Base-by-base conservation (phyloP, 345 rosid species). In the Gossypium raimondii region DNA sequence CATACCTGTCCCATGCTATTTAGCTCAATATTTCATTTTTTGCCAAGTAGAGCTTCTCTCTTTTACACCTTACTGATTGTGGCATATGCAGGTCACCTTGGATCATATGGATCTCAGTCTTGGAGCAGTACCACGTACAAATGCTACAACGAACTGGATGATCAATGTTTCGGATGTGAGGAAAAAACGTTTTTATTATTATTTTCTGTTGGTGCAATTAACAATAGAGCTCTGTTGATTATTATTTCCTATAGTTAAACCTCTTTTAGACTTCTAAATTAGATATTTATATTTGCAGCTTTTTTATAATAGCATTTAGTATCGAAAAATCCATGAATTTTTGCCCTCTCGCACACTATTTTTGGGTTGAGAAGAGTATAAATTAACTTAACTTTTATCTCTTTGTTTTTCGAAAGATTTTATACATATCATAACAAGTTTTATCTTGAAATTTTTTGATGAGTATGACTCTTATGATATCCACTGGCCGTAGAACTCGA, bases 121-220 rank as follows among this genome's bases (percentile, higher is more conserved):
- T 50, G 72, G 72, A 50, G 58, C 72, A 24, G 56, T 75, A 22
- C 77, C 82, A 9, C 75, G 41, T 77, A 66, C 82, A 74, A 74
- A 25, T 45, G 20, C 18, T 48, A 29, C 68, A 53, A 24, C 78
- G 12, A 76, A 75, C 57, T 78, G 82, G 82, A 76, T 63, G 48
- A 76, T 79, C 57, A 41, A 69, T 70, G 80, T 55, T 74, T 74
- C 86, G 53, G 75, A 81, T 55, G 82, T 84, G 73, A 81, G 84
- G 84, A 56, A 66, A 67, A 56, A 20, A 22, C 7, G 1, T 57
- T 12, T 73, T 27, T 24, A 48, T 29, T 16, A 4, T 69, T 24
- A 13, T 4, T 58, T 47, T 67, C 3, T 20, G 38, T 60, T 66
- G 41, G 16, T 48, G 20, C 24, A 41, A 52, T 45, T 60, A 69